Conservation (phyloP, 208 protist genomes). For the Acanthamoeba castellanii region DNA sequence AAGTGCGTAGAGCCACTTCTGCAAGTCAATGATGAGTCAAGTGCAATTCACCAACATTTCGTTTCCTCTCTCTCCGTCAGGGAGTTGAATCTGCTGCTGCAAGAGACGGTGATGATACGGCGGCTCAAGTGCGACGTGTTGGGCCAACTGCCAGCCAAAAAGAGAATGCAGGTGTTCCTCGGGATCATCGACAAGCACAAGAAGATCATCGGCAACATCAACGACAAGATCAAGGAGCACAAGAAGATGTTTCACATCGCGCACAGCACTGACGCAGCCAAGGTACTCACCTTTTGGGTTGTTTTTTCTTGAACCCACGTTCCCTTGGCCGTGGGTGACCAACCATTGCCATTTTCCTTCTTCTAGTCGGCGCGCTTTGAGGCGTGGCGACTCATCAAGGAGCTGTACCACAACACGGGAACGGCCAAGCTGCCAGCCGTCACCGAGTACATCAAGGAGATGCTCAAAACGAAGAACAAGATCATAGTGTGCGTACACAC, state of each 20-base stretch:
- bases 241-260: conserved; percentile 10
- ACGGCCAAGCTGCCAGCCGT: conserved; percentile 77
- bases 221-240: conserved; percentile 29
- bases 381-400: conserved; percentile 57
- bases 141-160: conserved; percentile 89
- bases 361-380: not conserved
- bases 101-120: conserved; percentile 94
- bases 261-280: conserved; percentile 23
- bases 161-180: conserved; percentile 75
- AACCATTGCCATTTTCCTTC: not conserved
- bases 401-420: conserved; percentile 78
- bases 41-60: conserved; percentile 79
- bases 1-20: conserved; percentile 21
- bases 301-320: not conserved
- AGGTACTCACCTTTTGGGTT: not conserved
- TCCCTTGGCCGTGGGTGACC: not conserved
- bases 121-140: conserved; percentile 94
- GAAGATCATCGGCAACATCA: conserved; percentile 35
- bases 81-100: conserved; percentile 95
- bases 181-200: conserved; percentile 51
- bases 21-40: too few species aligned
- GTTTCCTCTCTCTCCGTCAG: conserved; percentile 83
- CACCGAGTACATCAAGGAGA: conserved; percentile 77
- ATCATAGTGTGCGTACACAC: conserved; percentile 76
- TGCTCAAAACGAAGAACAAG: conserved; percentile 79